Percentiles rank a stretch among this genome's conserved stretches.
These are phyloP conservation scores for Priceomyces medius DNA, from an alignment of 805 yeast species.

Conservation along the genomic window DNA sequence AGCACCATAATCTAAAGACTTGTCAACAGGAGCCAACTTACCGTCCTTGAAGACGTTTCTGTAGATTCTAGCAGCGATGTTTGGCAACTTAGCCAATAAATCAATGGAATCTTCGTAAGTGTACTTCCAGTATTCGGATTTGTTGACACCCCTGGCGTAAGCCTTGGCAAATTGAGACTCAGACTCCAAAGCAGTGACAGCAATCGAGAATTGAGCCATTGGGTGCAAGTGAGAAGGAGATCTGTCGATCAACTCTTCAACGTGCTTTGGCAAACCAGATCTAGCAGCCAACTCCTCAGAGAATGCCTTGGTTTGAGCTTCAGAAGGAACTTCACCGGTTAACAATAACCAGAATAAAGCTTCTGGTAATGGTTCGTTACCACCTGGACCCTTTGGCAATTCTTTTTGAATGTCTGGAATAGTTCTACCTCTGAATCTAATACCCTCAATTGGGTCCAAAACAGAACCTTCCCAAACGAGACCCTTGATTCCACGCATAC, in stretches of 20 bases:
- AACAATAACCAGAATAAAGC: slow-evolving; percentile 75
- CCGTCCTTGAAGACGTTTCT: slow-evolving; percentile 61
- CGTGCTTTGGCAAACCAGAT: slow-evolving; percentile 64
- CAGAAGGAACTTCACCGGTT: slow-evolving; percentile 71
- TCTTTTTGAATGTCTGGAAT: slow-evolving; percentile 67
- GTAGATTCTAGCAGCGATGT: slow-evolving; percentile 72
- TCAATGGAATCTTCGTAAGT: slow-evolving; percentile 69
- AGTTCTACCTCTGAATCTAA: slow-evolving; percentile 75
- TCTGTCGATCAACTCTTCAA: slow-evolving; percentile 56
- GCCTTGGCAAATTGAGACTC: slow-evolving; percentile 71
- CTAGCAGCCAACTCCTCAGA: slow-evolving; percentile 63
- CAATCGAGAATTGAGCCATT: slow-evolving; percentile 80
- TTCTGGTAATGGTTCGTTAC: slow-evolving; percentile 68
- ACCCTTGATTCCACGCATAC: slow-evolving; percentile 77
- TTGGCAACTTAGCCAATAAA: slow-evolving; percentile 71
- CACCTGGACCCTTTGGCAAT: slow-evolving; percentile 61
- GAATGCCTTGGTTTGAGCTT: slow-evolving; percentile 54
- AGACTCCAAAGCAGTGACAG: slow-evolving; percentile 68
- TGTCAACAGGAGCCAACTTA: slow-evolving; percentile 53
- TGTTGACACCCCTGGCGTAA: slow-evolving; percentile 67
- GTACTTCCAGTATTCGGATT: slow-evolving; percentile 73
- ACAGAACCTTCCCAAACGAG: slow-evolving; percentile 80
- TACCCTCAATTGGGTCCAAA: slow-evolving; percentile 73
- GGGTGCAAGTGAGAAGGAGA: slow-evolving; percentile 74
- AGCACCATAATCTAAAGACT: slow-evolving; percentile 65